Percentiles rank a stretch among this genome's conserved stretches.
Evolutionary conservation across 257 asterid species (phyloP).

Genomic region (Nicotiana paniculata): DNA sequence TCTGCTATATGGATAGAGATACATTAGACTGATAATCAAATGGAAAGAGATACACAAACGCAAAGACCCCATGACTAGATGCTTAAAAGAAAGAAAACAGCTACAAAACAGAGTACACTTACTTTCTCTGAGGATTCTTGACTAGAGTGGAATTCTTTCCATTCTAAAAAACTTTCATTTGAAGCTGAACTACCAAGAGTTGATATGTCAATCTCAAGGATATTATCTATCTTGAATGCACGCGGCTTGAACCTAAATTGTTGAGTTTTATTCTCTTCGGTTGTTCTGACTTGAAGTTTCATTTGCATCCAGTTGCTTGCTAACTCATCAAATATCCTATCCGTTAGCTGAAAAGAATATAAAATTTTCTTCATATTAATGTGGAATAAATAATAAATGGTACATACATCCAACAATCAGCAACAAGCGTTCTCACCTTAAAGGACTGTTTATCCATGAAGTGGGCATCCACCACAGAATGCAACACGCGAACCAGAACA

Average conservation of each 20-base stretch:
- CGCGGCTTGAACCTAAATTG: conserved; percentile 76
- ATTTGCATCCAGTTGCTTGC: conserved; percentile 59
- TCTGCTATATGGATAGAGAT: conserved; percentile 27
- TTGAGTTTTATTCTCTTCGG: conserved; percentile 42
- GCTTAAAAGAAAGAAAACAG: conserved; percentile 1
- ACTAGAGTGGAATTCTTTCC: conserved; percentile 68
- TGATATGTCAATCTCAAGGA: conserved; percentile 68
- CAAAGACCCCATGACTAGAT: not conserved
- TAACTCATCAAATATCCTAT: conserved; percentile 54
- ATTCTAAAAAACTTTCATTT: conserved; percentile 56
- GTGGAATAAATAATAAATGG: not conserved
- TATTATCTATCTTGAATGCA: conserved; percentile 60
- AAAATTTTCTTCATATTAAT: conserved; percentile 12
- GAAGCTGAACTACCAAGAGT: conserved; percentile 41
- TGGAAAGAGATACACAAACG: not conserved
- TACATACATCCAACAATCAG: conserved; percentile 8
- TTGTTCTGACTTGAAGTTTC: conserved; percentile 44
- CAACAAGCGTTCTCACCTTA: conserved; percentile 31
- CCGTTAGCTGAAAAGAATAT: conserved; percentile 45
- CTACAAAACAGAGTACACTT: not conserved
- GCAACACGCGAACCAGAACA: conserved; percentile 52
- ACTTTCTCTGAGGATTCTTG: conserved; percentile 55
- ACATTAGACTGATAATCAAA: not conserved
- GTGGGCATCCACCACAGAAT: conserved; percentile 48
- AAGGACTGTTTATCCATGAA: conserved; percentile 53